phyloP scores from a whole-genome alignment of 2,329 filamentous ascomycete species.

The Neophaeococcomyces aloes region DNA sequence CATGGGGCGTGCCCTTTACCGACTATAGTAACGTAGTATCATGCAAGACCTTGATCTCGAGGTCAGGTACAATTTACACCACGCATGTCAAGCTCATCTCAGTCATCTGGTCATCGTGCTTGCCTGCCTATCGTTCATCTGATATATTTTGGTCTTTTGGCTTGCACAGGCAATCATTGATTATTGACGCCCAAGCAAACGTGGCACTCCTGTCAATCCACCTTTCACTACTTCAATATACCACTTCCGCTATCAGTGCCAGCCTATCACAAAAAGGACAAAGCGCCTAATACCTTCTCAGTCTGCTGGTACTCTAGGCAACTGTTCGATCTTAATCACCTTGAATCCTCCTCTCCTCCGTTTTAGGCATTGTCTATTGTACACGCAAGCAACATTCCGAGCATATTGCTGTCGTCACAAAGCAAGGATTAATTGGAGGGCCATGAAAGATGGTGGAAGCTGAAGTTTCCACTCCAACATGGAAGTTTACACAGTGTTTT shows the following conservation, averaged over 20 bases:
- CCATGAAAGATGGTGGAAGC: constrained; percentile 81
- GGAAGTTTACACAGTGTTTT: constrained; percentile 99
- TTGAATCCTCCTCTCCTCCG: neutral
- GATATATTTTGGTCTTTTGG: neutral
- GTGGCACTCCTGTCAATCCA: constrained; percentile 1
- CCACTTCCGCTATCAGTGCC: neutral
- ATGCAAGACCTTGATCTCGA: neutral
- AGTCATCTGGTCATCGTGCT: neutral
- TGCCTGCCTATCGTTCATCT: constrained; percentile 3
- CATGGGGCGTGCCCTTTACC: neutral
- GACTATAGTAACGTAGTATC: neutral
- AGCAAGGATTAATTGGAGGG: constrained; percentile 25
- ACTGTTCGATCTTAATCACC: neutral
- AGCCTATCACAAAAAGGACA: neutral
- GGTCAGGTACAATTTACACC: constrained; percentile 2
- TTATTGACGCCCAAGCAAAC: constrained; percentile 8
- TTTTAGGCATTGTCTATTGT: no score
- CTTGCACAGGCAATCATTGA: constrained; percentile 6
- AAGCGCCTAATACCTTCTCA: neutral
- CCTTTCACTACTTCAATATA: neutral
- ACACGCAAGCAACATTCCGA: no score
- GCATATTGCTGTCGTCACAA: neutral
- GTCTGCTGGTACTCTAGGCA: neutral
- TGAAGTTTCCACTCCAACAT: constrained; percentile 87
- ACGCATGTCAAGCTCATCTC: neutral